Conservation (phyloP, 257 asterid species). For the Solanum pimpinellifolium region DNA sequence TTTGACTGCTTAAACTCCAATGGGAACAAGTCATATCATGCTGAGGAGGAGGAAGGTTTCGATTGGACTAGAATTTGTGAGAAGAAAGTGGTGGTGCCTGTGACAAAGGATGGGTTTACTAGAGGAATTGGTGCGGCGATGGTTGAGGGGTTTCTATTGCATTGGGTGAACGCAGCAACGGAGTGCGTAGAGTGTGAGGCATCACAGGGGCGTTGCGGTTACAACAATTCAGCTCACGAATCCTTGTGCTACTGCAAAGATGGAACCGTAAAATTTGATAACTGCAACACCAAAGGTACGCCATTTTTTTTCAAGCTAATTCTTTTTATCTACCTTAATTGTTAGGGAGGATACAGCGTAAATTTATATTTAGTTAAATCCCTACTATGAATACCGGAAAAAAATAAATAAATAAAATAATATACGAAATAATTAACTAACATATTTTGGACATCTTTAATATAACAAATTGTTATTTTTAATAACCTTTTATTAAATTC, state of each 20-base stretch:
- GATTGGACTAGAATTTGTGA: neutral
- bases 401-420: too few relatives aligned
- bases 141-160: neutral
- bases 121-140: neutral
- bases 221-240: neutral
- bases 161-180: neutral
- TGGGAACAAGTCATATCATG: too few relatives aligned
- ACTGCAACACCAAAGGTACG: neutral
- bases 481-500: too few relatives aligned
- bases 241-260: neutral
- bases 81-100: neutral
- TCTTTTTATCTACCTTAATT: too few relatives aligned
- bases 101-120: neutral
- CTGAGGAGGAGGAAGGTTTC: neutral
- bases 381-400: too few relatives aligned
- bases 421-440: too few relatives aligned
- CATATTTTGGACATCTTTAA: too few relatives aligned
- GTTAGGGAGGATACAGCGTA: too few relatives aligned
- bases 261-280: neutral
- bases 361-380: too few relatives aligned
- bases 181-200: neutral
- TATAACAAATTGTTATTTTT: too few relatives aligned
- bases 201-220: neutral
- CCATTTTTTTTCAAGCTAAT: too few relatives aligned
- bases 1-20: too few relatives aligned